Base-by-base conservation (phyloP, 1,284 basidiomycete species). In the Singerocomus rubriflavus region DNA sequence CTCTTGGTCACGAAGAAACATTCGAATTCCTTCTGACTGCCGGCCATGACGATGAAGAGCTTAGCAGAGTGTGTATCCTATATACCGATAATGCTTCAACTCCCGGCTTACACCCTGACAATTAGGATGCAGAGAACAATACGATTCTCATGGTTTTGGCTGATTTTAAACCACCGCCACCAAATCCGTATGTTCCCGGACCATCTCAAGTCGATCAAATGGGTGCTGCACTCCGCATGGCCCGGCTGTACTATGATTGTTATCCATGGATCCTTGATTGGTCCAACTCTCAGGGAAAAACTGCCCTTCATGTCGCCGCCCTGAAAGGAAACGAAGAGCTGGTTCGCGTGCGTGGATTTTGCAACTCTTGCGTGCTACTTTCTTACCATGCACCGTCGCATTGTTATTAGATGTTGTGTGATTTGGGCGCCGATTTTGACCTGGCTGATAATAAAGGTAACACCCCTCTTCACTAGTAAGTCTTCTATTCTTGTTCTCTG, bases 401-500 rank as follows among this genome's bases (percentile, higher is more conserved):
- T 45, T 53, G 47, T 50, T 41, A 33, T 49, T 61, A 93, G 88
- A 89, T 93, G 80, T 75, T 98, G 36, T 88, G 90, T 63, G 92
- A 95, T 66, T 70, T 91, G 16, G 91, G 86, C 4, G 93, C 93
- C 13, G 93, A 97, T 68, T 76, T 88, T 52, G 88, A 96, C 70
- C 72, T 96, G 46, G 78, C 92, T 9, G 94, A 98, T 72, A 81
- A 92, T 51, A 83, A 89, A 67, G 95, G 95, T 30, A 96, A 97
- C 64, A 91, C 93, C 1, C 86, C 95, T 13, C 71, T 98, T 46
- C 95, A 98, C 67, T 94, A 93, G 91, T 93, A 65, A 70, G 88
- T 75, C 29, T 4, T 33, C 43, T 8, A 13, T 31, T 36, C 29
- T 27, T 14, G 26, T 42, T 45, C 37, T 33, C 32, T 46, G 39